Percentiles rank a stretch among this genome's conserved stretches.
Evolutionary conservation across 2,329 filamentous ascomycete genomes (phyloP).

Genomic region (Penicillium olsonii): DNA sequence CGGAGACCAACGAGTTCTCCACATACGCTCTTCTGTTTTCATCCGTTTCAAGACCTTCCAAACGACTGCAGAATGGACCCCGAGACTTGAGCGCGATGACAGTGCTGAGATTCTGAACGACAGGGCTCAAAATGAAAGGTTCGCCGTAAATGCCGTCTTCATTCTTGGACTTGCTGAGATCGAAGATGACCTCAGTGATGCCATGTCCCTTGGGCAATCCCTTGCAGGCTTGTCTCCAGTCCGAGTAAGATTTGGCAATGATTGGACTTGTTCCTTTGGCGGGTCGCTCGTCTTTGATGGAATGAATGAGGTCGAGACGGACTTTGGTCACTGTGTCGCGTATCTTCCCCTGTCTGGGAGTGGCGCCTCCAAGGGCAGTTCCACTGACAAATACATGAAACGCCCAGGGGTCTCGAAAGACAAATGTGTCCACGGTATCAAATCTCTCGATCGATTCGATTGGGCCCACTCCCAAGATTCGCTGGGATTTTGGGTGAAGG

Average conservation of each 20-base stretch:
- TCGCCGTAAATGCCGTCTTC: background rate
- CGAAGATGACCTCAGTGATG: background rate
- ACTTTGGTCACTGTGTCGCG: background rate
- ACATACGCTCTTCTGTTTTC: background rate
- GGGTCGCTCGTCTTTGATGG: too few species aligned
- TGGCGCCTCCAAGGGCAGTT: background rate
- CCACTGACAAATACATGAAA: background rate
- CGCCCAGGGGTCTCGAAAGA: background rate
- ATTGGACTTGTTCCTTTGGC: too few species aligned
- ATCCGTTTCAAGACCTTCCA: background rate
- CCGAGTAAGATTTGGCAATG: background rate
- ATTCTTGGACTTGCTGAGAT: background rate
- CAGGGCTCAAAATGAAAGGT: background rate
- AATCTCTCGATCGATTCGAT: too few species aligned
- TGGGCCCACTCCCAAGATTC: too few species aligned
- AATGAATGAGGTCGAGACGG: background rate
- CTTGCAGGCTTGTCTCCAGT: background rate
- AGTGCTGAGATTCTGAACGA: background rate
- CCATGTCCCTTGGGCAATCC: background rate
- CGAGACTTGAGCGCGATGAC: background rate
- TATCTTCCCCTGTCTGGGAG: background rate
- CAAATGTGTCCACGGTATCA: background rate
- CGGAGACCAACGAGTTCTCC: background rate
- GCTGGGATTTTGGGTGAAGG: too few species aligned
- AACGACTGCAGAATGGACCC: background rate